phyloP scores from a whole-genome alignment of 1,139 yeast species.

The Blastobotrys buckinghamii region DNA sequence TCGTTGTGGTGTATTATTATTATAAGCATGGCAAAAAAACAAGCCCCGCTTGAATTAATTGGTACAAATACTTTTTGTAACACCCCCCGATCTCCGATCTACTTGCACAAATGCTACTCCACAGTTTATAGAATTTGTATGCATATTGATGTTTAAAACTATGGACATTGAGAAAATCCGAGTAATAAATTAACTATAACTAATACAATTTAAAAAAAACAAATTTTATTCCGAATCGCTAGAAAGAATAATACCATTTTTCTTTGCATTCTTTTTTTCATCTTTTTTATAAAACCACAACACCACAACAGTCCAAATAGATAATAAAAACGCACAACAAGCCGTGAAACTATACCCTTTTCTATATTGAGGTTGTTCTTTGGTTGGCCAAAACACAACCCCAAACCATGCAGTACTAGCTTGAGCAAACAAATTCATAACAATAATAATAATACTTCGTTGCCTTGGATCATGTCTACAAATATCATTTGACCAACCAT shows the following conservation, averaged over 20 bases:
- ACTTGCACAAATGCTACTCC: too few species aligned
- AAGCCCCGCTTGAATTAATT: neutral
- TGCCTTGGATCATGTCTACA: slow-evolving; percentile 37
- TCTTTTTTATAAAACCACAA: slow-evolving; percentile 53
- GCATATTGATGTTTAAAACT: too few species aligned
- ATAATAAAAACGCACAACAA: slow-evolving; percentile 34
- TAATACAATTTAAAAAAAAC: too few species aligned
- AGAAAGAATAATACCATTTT: slow-evolving; percentile 16
- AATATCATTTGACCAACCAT: slow-evolving; percentile 37
- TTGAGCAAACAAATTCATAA: slow-evolving; percentile 39
- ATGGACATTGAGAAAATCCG: too few species aligned
- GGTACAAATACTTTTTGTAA: neutral
- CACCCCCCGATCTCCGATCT: too few species aligned
- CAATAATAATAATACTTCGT: slow-evolving; percentile 37
- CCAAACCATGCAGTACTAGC: slow-evolving; percentile 38
- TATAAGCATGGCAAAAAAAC: neutral
- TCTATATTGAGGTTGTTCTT: slow-evolving; percentile 35
- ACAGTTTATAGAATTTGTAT: too few species aligned
- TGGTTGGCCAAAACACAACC: slow-evolving; percentile 45
- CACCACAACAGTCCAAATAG: slow-evolving; percentile 50
- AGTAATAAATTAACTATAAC: too few species aligned
- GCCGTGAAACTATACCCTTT: slow-evolving; percentile 35
- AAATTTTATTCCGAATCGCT: too few species aligned
- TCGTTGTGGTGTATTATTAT: neutral
- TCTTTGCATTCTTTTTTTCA: slow-evolving; percentile 46